These are phyloP conservation scores for Tricholoma bakamatsutake DNA, from an alignment of 768 basidiomycete species.

Conservation along the genomic window DNA sequence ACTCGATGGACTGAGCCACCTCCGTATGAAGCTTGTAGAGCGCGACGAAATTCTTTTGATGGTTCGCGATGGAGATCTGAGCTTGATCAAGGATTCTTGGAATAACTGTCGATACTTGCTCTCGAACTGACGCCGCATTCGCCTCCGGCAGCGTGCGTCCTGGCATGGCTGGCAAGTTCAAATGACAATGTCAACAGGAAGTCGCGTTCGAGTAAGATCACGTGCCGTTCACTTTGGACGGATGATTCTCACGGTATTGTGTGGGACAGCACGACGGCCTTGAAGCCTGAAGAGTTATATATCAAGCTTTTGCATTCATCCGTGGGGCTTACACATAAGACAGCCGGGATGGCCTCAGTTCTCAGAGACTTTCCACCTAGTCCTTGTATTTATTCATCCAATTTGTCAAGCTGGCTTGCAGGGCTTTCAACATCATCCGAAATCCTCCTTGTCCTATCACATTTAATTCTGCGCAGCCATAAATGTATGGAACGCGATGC, in stretches of 20 bases:
- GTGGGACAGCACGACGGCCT: too few species aligned
- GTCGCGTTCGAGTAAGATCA: background rate
- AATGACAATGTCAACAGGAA: background rate
- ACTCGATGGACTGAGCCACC: conserved; percentile 48
- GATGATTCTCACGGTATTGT: too few species aligned
- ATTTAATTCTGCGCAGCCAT: background rate
- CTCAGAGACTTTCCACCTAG: too few species aligned
- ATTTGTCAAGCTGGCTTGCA: too few species aligned
- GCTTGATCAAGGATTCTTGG: conserved; percentile 77
- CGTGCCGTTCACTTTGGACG: background rate
- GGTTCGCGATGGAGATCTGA: conserved; percentile 68
- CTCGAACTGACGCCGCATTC: conserved; percentile 6
- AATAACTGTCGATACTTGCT: conserved; percentile 19
- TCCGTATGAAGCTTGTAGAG: conserved; percentile 75
- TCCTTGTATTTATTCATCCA: too few species aligned
- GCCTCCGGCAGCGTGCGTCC: conserved; percentile 10
- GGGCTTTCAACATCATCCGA: too few species aligned
- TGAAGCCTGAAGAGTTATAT: too few species aligned
- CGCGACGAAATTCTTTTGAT: conserved; percentile 84
- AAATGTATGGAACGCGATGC: background rate
- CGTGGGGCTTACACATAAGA: too few species aligned
- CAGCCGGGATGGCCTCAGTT: too few species aligned
- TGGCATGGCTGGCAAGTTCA: conserved; percentile 9
- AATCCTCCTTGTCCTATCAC: too few species aligned
- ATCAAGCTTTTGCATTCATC: too few species aligned